Base-by-base conservation (phyloP, 345 rosid species). In the Lepidium aucheri region DNA sequence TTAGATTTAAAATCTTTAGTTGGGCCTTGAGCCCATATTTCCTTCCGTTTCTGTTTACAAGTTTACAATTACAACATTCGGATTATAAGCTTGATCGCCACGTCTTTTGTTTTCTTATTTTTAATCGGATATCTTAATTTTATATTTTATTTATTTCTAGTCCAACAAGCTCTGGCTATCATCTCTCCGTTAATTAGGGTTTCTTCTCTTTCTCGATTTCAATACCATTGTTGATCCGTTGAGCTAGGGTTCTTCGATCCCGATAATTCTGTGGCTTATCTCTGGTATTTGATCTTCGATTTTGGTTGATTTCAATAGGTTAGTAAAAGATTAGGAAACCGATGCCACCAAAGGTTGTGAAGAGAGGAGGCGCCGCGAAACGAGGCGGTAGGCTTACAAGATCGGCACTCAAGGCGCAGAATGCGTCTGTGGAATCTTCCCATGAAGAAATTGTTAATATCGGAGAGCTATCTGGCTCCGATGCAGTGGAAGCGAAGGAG, bases 341-440 rank as follows among this genome's bases (percentile, higher is more conserved):
- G 18, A 91, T 91, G 98, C 92, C 96, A 73, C 98, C 98, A 7
- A 77, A 86, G 57, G 60, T 67, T 22, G 82, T 79, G 57, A 91
- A 91, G 76, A 83, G 92, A 54, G 96, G 94, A 44, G 88, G 77
- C 14, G 81, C 87, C 8, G 83, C 77, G 70, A 90, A 53, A 80
- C 76, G 86, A 83, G 73, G 81, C 52, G 63, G 78, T 14, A 79
- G 90, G 70, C 63, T 79, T 22, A 64, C 83, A 36, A 81, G 78
- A 73, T 79, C 65, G 24, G 67, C 82, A n/a, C 20, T 71, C 60
- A 90, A 84, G 77, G 42, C 82, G 36, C 84, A 64, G 78, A 77
- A 53, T 60, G 80, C 73, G 20, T 79, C 64, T 34, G 39, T 67
- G 7, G 88, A 75, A 53, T 45, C 77, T 8, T 54, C 53, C 32